Conservation (phyloP, 768 basidiomycete genomes). For the Suillus subluteus region DNA sequence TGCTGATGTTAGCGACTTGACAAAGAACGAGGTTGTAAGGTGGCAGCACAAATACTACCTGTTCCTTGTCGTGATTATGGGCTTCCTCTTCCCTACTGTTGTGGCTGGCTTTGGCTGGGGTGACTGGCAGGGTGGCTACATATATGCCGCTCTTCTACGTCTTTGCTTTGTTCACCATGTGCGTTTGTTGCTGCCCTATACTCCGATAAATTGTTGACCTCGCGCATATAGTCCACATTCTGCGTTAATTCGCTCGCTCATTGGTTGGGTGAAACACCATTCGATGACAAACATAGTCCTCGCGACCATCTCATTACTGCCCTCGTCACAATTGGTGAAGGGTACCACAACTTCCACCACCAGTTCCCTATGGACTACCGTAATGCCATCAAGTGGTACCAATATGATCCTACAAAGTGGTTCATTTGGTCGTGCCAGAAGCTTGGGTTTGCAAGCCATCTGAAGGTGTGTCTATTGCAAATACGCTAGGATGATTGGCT, state of each 20-base stretch:
- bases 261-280: slow-evolving; percentile 92
- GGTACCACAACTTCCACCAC: slow-evolving; percentile 99
- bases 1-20: slow-evolving; percentile 87
- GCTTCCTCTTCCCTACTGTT: slow-evolving; percentile 71
- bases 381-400: slow-evolving; percentile 90
- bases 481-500: neutral
- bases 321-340: slow-evolving; percentile 90
- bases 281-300: slow-evolving; percentile 95
- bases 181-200: slow-evolving; percentile 34
- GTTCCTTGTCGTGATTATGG: slow-evolving; percentile 68
- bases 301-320: slow-evolving; percentile 90
- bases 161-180: slow-evolving; percentile 89
- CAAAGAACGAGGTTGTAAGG: slow-evolving; percentile 74
- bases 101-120: slow-evolving; percentile 84
- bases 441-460: slow-evolving; percentile 57
- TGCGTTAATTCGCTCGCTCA: slow-evolving; percentile 97
- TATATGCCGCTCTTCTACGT: slow-evolving; percentile 82
- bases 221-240: slow-evolving; percentile 76
- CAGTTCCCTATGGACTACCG: slow-evolving; percentile 97
- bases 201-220: neutral
- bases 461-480: slow-evolving; percentile 43
- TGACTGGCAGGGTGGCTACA: slow-evolving; percentile 83
- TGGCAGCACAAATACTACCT: slow-evolving; percentile 91
- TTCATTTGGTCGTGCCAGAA: slow-evolving; percentile 57
- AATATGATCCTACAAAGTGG: slow-evolving; percentile 96